These are phyloP conservation scores for Ceratobasidium sp. DNA, from an alignment of 1,284 basidiomycete genomes.

Conservation along the genomic window DNA sequence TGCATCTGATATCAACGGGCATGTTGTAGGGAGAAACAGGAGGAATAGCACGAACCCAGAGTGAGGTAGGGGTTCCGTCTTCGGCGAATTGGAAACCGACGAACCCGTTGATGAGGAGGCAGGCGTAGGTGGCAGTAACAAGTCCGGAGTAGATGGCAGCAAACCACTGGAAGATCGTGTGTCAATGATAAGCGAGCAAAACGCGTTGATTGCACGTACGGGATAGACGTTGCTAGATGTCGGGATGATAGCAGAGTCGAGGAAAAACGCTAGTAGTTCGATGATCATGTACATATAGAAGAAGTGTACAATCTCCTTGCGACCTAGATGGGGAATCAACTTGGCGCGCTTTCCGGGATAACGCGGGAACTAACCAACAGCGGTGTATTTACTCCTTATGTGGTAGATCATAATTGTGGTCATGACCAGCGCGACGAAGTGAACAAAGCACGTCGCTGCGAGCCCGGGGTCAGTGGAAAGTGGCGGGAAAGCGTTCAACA, in stretches of 20 bases:
- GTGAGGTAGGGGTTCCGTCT: constrained; percentile 93
- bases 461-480: constrained; percentile 30
- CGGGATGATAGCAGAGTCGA: constrained; percentile 96
- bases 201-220: constrained; percentile 57
- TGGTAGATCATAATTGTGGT: constrained; percentile 98
- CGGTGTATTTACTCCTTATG: constrained; percentile 97
- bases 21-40: constrained; percentile 3
- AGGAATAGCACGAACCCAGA: constrained; percentile 74
- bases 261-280: constrained; percentile 92
- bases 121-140: constrained; percentile 86
- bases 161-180: constrained; percentile 73
- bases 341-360: neutral
- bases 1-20: constrained; percentile 18
- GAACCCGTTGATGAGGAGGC: constrained; percentile 95
- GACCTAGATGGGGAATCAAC: constrained; percentile 52
- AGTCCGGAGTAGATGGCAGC: constrained; percentile 92
- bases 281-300: constrained; percentile 97
- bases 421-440: constrained; percentile 98
- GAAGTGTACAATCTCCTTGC: constrained; percentile 97
- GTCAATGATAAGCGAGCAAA: neutral
- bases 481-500: constrained; percentile 42
- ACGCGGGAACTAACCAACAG: constrained; percentile 71
- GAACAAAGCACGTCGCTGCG: constrained; percentile 92
- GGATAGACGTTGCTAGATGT: constrained; percentile 86
- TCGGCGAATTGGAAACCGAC: constrained; percentile 99